phyloP scores from a whole-genome alignment of 352 stramenopile genomes.

The Globisporangium iwayamae region DNA sequence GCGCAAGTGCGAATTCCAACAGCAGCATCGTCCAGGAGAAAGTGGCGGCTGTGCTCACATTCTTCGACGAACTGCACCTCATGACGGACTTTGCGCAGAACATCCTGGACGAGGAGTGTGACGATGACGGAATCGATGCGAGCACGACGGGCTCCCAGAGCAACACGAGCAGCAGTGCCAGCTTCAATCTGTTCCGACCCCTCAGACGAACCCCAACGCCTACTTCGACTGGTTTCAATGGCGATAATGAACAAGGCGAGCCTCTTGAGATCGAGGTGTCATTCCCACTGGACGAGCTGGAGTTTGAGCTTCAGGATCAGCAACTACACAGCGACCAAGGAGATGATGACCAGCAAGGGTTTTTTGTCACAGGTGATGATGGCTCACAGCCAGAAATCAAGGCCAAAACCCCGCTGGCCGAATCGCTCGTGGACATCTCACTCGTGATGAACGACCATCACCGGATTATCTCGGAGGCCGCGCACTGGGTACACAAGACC shows the following conservation, averaged over 20 bases:
- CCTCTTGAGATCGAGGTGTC: constrained; percentile 1
- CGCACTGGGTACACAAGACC: constrained; percentile 42
- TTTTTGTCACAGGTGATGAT: not conserved
- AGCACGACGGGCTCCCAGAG: constrained; percentile 17
- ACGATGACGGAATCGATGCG: not conserved
- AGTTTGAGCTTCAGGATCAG: constrained; percentile 16
- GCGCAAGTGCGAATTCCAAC: not conserved
- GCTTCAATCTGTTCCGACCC: constrained; percentile 25
- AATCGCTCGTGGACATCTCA: constrained; percentile 67
- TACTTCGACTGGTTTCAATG: not conserved
- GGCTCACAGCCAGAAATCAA: not conserved
- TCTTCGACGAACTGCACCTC: constrained; percentile 54
- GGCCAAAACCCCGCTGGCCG: constrained; percentile 28
- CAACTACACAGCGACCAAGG: constrained; percentile 4
- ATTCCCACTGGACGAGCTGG: constrained; percentile 13
- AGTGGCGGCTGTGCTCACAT: constrained; percentile 35
- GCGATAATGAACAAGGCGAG: not conserved
- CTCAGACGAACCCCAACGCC: constrained; percentile 36
- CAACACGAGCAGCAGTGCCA: constrained; percentile 45
- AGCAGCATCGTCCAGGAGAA: constrained; percentile 23
- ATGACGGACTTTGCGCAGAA: constrained; percentile 60
- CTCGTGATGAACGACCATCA: constrained; percentile 79
- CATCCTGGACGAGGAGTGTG: constrained; percentile 50
- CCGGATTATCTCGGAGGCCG: constrained; percentile 46
- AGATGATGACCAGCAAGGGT: not conserved